These are phyloP conservation scores for Pythium vanterpoolii DNA, from an alignment of 352 stramenopile genomes.

Conservation along the genomic window DNA sequence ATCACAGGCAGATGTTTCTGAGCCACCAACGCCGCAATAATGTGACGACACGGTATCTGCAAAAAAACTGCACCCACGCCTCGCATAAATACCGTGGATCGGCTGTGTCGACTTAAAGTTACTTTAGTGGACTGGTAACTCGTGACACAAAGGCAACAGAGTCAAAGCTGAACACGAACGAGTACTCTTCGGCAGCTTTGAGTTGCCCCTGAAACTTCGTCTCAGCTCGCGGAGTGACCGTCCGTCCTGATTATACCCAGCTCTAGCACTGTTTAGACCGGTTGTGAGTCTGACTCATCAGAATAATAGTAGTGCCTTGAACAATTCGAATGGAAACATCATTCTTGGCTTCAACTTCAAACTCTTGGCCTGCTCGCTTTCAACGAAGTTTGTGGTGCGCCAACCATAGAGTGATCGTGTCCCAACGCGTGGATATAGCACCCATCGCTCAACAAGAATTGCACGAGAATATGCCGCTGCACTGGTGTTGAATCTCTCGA, in stretches of 20 bases:
- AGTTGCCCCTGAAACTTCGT: too few species aligned
- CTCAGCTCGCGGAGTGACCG: too few species aligned
- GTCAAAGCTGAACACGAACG: too few species aligned
- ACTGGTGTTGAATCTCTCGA: slow-evolving; percentile 2
- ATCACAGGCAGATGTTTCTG: too few species aligned
- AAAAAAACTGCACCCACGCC: too few species aligned
- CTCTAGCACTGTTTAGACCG: not conserved
- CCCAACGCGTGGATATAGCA: slow-evolving; percentile 14
- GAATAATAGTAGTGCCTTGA: slow-evolving; percentile 1
- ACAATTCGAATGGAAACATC: slow-evolving; percentile 10
- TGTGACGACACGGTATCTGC: too few species aligned
- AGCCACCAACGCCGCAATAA: too few species aligned
- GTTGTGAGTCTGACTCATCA: slow-evolving; percentile 9
- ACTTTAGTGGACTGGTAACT: too few species aligned
- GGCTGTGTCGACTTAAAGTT: too few species aligned
- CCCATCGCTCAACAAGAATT: not conserved
- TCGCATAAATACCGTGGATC: too few species aligned
- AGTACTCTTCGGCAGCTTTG: too few species aligned
- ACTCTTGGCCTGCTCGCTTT: slow-evolving; percentile 18
- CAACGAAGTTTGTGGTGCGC: slow-evolving; percentile 22
- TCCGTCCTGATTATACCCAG: not conserved
- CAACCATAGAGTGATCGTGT: not conserved
- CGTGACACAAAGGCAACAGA: too few species aligned
- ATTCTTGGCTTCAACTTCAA: slow-evolving; percentile 6
- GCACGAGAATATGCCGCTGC: not conserved